Conservation (phyloP, 2,329 filamentous ascomycete species). For the Beauveria varroae region DNA sequence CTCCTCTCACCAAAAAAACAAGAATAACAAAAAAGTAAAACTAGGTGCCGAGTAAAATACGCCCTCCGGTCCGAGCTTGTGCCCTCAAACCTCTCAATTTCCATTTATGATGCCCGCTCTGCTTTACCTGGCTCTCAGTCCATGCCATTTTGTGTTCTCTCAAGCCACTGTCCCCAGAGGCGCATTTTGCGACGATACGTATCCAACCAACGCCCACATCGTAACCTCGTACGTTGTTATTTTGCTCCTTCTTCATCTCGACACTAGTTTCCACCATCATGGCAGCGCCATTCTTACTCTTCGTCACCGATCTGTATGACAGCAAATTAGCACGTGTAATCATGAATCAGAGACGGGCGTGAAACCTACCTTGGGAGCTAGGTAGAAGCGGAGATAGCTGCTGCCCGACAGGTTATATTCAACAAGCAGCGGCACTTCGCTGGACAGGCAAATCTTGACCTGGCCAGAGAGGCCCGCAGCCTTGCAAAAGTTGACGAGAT, state of each 20-base stretch:
- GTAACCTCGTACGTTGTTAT: conserved; percentile 6
- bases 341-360: background rate
- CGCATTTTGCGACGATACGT: background rate
- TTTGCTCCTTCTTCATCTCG: background rate
- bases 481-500: conserved; percentile 99
- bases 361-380: conserved; percentile 82
- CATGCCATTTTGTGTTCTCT: background rate
- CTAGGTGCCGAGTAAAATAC: background rate
- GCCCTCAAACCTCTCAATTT: background rate
- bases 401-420: conserved; percentile 78
- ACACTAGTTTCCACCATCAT: background rate
- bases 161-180: background rate
- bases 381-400: conserved; percentile 93
- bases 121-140: background rate
- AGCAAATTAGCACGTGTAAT: background rate
- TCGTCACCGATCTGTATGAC: conserved; percentile 21
- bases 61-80: background rate
- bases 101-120: background rate
- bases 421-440: conserved; percentile 91
- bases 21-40: background rate
- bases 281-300: conserved; percentile 15
- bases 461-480: conserved; percentile 72
- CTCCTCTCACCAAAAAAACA: background rate
- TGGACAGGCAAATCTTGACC: conserved; percentile 90
- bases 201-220: conserved; percentile 5